phyloP scores from a whole-genome alignment of 208 protist genomes.

The Novymonas esmeraldas region DNA sequence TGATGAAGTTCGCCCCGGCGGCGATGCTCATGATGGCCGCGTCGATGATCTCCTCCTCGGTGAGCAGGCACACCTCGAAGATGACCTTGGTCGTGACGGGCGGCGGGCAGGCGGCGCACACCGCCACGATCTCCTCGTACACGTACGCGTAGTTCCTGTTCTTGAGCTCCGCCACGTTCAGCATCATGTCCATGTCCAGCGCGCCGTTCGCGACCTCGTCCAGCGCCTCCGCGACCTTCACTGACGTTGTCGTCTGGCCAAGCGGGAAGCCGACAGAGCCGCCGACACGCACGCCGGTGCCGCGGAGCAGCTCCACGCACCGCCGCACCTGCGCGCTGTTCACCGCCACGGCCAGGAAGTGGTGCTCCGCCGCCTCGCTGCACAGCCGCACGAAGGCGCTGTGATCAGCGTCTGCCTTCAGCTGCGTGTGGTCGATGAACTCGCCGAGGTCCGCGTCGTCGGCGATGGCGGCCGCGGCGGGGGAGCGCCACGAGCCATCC shows the following conservation, averaged over 20 bases:
- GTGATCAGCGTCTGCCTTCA: slow-evolving; percentile 82
- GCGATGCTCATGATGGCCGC: slow-evolving; percentile 79
- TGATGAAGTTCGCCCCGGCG: slow-evolving; percentile 93
- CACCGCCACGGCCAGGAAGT: slow-evolving; percentile 94
- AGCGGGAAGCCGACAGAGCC: slow-evolving; percentile 93
- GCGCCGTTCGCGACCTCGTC: slow-evolving; percentile 77
- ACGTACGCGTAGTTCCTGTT: slow-evolving; percentile 81
- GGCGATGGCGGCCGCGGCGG: not conserved
- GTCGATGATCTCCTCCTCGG: slow-evolving; percentile 92
- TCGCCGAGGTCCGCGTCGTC: slow-evolving; percentile 24
- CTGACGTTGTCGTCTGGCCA: slow-evolving; percentile 74
- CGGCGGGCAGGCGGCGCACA: slow-evolving; percentile 47
- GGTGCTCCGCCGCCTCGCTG: slow-evolving; percentile 78
- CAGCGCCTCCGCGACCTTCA: slow-evolving; percentile 88
- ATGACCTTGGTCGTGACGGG: slow-evolving; percentile 87
- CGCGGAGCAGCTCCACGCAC: slow-evolving; percentile 48
- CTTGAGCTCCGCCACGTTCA: slow-evolving; percentile 92
- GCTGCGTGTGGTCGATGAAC: slow-evolving; percentile 95
- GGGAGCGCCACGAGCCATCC: slow-evolving; percentile 59
- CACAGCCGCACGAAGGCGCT: slow-evolving; percentile 81
- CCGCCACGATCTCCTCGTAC: slow-evolving; percentile 85
- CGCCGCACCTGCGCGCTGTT: slow-evolving; percentile 80
- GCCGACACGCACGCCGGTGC: slow-evolving; percentile 58
- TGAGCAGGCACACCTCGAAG: slow-evolving; percentile 93
- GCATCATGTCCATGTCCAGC: slow-evolving; percentile 95